Evolutionary conservation across 2,329 filamentous ascomycete species (phyloP), one percentile per base, ranked within the genome.

Genomic region (Colletotrichum tropicicola): DNA sequence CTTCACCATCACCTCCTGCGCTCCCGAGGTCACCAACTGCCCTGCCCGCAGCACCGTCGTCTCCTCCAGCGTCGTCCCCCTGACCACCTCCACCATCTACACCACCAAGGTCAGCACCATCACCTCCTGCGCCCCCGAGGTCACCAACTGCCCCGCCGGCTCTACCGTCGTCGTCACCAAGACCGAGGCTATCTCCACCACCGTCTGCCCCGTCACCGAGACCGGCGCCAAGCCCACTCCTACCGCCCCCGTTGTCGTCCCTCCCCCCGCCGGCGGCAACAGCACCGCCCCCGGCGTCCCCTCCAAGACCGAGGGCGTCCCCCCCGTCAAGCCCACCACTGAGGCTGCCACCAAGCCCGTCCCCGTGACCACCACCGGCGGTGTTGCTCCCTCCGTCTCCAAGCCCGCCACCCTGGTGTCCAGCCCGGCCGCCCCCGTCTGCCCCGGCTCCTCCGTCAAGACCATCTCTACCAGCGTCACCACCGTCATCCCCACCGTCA

Each of bases 111-210:
- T 86, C 73, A 78, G 86, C 71, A 90, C 87, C 78, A 80, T 90
- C 83, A 89, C 85, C 75, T 83, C 83, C 66, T 90, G 88, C 83
- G 83, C 78, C 63, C 80, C 87, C 52, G 82, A 82, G 66, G 87
- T 90, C 73, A 84, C 86, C 76, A 73, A 91, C 87, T 91, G 89
- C 85, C 85, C 84, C 59, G 80, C 77, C 67, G 69, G 73, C 69
- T 77, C 75, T 54, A 82, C 78, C 71, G 70, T 70, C 57, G 73
- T 79, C 66, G 70, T 74, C 68, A 79, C 77, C 68, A 72, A 78
- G 68, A 77, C 75, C 70, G 70, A 79, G 62, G 69, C 79, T 55
- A 73, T 83, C 61, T 72, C 79, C 68, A 83, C 83, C 72, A 85
- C 85, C 66, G 76, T 80, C 68, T 77, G 75, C 77, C 77, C 73